phyloP scores from a whole-genome alignment of 805 yeast genomes.

The Lipomyces lipofer region DNA sequence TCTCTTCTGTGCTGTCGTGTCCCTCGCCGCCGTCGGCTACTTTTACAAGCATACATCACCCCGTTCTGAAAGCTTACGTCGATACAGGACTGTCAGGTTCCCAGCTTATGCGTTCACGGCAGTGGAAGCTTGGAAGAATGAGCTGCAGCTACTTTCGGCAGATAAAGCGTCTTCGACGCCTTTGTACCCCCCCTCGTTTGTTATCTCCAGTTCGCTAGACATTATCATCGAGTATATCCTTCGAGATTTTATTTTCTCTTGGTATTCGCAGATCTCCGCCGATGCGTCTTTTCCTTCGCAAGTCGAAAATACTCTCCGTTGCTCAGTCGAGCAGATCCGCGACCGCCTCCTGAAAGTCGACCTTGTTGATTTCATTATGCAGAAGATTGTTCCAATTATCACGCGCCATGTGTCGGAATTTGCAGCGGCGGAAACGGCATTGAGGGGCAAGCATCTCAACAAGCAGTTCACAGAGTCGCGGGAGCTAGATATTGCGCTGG shows the following conservation, averaged over 20 bases:
- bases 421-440: slow-evolving; percentile 44
- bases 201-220: slow-evolving; percentile 55
- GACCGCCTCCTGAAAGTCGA: slow-evolving; percentile 50
- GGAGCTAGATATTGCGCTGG: slow-evolving; percentile 47
- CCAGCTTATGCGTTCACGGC: slow-evolving; percentile 28
- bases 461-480: slow-evolving; percentile 39
- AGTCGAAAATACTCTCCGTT: slow-evolving; percentile 48
- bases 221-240: slow-evolving; percentile 51
- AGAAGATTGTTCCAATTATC: slow-evolving; percentile 61
- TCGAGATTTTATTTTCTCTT: slow-evolving; percentile 55
- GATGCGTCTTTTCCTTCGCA: slow-evolving; percentile 47
- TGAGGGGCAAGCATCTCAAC: slow-evolving; percentile 34
- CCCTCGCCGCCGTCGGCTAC: slow-evolving; percentile 28
- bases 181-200: slow-evolving; percentile 50
- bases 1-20: slow-evolving; percentile 15
- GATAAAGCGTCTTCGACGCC: slow-evolving; percentile 23
- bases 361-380: slow-evolving; percentile 56
- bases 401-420: slow-evolving; percentile 63
- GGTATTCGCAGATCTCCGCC: slow-evolving; percentile 54
- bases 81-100: slow-evolving; percentile 22
- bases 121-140: slow-evolving; percentile 15
- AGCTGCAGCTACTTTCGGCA: slow-evolving; percentile 14
- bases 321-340: slow-evolving; percentile 47
- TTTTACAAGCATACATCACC: slow-evolving; percentile 27
- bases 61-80: slow-evolving; percentile 6